Base-by-base conservation (phyloP, 257 asterid genomes). In the Solanum etuberosum region DNA sequence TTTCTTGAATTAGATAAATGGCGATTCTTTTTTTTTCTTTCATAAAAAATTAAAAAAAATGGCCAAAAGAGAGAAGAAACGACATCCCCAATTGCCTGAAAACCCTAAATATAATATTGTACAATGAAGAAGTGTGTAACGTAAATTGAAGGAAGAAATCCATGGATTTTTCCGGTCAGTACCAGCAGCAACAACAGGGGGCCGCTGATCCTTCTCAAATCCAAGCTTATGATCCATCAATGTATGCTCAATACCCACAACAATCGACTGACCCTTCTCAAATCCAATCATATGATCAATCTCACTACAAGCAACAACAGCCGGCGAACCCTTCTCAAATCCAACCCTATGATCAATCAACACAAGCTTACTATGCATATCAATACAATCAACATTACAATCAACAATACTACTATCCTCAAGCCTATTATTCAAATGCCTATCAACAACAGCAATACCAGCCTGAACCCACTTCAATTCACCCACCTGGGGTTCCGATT, bases 401-500 rank as follows among this genome's bases (percentile, higher is more conserved):
- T 83, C 89, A 84, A 35, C 93, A 87, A 35, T 82, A 89, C 68
- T 57, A 86, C 87, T 87, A 86, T 87, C 12, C 63, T 27, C 84
- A 73, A 40, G 25, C 34, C 8, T 70, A 65, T 35, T 85, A 85
- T 43, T 34, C 82, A 42, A 72, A 86, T 46, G 89, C 91, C 42
- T 89, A 90, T 67, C 86, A 91, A 13, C 93, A 90, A 67, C 92
- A 85, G 35, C 87, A 71, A 18, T 73, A 73, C 51, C 82, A 54
- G 42, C 83, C 83, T 32, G 92, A 92, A 86, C 90, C 90, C 89
- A 92, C 92, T 63, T 65, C 86, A 68, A 68, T 87, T 67, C 86
- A 91, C 61, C 95, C 96, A 37, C 96, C 95, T 25, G 96, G 95
- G 68, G 93, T 93, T 42, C 40, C 94, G 20, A 88, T 84, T 86